A percentile compares a stretch with the other conserved stretches of the same genome.
phyloP scores from a whole-genome alignment of 2,329 filamentous ascomycete species.

The Fusarium sp. region DNA sequence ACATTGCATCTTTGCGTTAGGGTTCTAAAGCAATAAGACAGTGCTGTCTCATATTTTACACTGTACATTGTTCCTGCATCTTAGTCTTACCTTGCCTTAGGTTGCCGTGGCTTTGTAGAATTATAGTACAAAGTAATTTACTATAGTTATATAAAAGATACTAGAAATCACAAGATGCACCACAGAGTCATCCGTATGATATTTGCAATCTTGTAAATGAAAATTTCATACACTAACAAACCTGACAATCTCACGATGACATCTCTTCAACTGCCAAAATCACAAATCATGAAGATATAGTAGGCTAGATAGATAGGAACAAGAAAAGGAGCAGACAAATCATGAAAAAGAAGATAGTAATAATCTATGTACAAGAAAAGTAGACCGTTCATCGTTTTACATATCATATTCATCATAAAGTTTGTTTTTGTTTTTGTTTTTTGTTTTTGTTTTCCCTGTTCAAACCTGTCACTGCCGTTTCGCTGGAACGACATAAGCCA shows the following conservation, averaged over 20 bases:
- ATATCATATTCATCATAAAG: slow-evolving; percentile 22
- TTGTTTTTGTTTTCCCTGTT: not conserved
- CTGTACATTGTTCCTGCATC: slow-evolving; percentile 9
- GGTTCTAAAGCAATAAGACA: slow-evolving; percentile 25
- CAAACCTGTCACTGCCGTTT: slow-evolving; percentile 1
- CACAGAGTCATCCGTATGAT: not conserved
- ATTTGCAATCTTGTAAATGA: not conserved
- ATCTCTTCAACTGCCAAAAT: not conserved
- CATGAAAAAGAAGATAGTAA: not conserved
- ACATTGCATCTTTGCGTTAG: slow-evolving; percentile 14
- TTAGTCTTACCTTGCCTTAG: not conserved
- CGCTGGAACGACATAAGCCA: slow-evolving; percentile 39
- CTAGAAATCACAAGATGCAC: not conserved
- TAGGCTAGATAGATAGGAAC: not conserved
- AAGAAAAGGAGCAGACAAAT: not conserved
- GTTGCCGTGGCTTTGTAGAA: not conserved
- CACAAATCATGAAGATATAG: not conserved
- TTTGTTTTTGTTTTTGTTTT: not conserved
- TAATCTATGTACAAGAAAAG: slow-evolving; percentile 10
- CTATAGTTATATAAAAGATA: not conserved
- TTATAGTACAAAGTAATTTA: not conserved
- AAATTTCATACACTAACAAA: not conserved
- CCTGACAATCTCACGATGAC: not conserved
- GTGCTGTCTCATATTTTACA: slow-evolving; percentile 18
- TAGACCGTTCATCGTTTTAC: slow-evolving; percentile 21